Evolutionary conservation across 2,329 filamentous ascomycete species (phyloP), one percentile per base, ranked within the genome.

Genomic region (Tolypocladium tropicale): DNA sequence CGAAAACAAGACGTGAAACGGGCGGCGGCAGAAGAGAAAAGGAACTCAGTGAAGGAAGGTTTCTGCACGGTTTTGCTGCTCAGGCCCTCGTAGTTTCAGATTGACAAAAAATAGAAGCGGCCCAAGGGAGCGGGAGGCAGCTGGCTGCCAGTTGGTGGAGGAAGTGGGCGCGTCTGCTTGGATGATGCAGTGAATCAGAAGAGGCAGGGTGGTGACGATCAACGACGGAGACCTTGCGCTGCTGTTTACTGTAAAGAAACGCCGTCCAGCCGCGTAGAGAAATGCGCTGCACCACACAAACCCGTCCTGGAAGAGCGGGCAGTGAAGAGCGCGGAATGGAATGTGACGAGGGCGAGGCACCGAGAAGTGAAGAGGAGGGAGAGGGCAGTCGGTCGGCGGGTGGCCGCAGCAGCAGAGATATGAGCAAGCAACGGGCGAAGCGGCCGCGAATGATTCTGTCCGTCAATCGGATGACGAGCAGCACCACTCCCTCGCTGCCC

Each of bases 171-270:
- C 34, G 52, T 18, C 33, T 33, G 32, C 50, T 32, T 53, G n/a
- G n/a, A n/a, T n/a, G 25, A 46, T 46, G 39, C 32, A 25, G 56
- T 59, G 58, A 55, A 57, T 59, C 58, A 54, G 56, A 52, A 43
- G 54, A 49, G 53, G 43, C 54, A 55, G 41, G 32, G 46, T n/a
- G 55, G 11, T 36, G 55, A 18, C 16, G 53, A 43, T 54, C 39
- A 50, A 51, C 48, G 34, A 53, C 30, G 21, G 32, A 49, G 46
- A 6, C 46, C 46, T 32, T 28, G 46, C 21, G 46, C 25, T 49
- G 49, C 53, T 53, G 50, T 53, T 56, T 50, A n/a, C n/a, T n/a
- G n/a, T n/a, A n/a, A 28, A 53, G 53, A 36, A 25, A 32, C 50
- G 41, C 32, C 23, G 50, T 50, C 57, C 57, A 56, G 56, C 55